Base-by-base conservation (phyloP, 768 basidiomycete species). In the Suillus subaureus region DNA sequence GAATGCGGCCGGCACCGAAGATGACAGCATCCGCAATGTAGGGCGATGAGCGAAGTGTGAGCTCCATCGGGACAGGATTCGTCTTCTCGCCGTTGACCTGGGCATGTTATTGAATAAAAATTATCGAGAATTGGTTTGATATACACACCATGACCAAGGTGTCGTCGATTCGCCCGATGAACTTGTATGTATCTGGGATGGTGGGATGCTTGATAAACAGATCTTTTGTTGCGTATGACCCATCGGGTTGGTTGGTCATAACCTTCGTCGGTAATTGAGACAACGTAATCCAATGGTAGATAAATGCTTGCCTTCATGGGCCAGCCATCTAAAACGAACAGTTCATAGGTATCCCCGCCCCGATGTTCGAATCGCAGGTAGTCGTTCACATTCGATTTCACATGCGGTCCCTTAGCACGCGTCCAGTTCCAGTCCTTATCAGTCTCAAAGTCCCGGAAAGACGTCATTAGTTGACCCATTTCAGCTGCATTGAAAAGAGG, bases 361-460 rank as follows among this genome's bases (percentile, higher is more conserved):
- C 76, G 78, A 3, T 78, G 74, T 66, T 83, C 84, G 64, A 85
- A 79, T 61, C 76, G 76, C 60, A 85, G 63, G 71, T 80, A 86
- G 26, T 74, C 64, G 16, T 68, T 63, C 51, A 74, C 51, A 1
- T 66, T 63, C 0, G 71, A 66, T 11, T 64, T 63, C 7, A 71
- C 23, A 52, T 71, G 23, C 0, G 74, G 71, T 2, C 73, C 71
- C 37, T 73, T 75, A n/a, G 74, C 68, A 33, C 82, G 80, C 51
- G 83, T 70, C 81, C 83, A 87, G 68, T 84, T 85, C 86, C 87
- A 88, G 13, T 66, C 81, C 71, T 86, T 87, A 76, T 88, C 86
- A 5, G 68, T 76, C 6, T 72, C 72, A 63, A 82, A 84, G 64
- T 84, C 78, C 40, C 85, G 81, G 60, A 79, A 77, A 15, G 84